A percentile compares a stretch with the other conserved stretches of the same genome.
Evolutionary conservation across 257 asterid species (phyloP).

Genomic region (Anisodus acutangulus): DNA sequence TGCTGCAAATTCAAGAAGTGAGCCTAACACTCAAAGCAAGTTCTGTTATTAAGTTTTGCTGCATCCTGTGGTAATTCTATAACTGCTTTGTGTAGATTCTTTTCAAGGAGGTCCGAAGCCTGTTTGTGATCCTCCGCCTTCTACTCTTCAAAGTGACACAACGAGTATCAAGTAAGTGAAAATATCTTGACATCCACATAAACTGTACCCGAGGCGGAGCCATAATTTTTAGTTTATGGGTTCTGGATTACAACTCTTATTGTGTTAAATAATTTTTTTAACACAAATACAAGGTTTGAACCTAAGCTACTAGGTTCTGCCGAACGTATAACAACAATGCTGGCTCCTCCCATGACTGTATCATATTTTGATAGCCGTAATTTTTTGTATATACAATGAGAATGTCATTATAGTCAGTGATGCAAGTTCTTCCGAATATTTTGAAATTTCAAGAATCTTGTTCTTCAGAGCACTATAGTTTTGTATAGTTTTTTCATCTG

Average conservation of each 20-base stretch:
- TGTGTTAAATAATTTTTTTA: too few relatives aligned
- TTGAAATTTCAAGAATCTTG: not conserved
- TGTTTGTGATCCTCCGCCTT: conserved; percentile 15
- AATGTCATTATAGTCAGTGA: not conserved
- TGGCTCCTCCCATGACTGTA: not conserved
- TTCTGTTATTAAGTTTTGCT: not conserved
- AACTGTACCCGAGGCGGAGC: not conserved
- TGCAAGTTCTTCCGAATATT: not conserved
- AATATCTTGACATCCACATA: not conserved
- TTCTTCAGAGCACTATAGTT: not conserved
- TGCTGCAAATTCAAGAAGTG: conserved; percentile 31
- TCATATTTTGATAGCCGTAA: not conserved
- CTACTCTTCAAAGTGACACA: not conserved
- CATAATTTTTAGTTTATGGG: too few relatives aligned
- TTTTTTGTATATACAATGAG: not conserved
- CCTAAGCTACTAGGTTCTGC: too few relatives aligned
- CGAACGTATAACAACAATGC: too few relatives aligned
- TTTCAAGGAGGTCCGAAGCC: conserved; percentile 1
- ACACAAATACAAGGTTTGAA: too few relatives aligned
- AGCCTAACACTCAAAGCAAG: conserved; percentile 34
- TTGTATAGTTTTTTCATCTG: not conserved
- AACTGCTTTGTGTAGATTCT: not conserved
- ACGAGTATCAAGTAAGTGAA: conserved; percentile 26
- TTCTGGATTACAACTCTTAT: too few relatives aligned
- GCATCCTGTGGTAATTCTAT: not conserved